Evolutionary conservation across 2,329 filamentous ascomycete genomes (phyloP), one percentile per base, ranked within the genome.

Genomic region (Penicillium sp.): DNA sequence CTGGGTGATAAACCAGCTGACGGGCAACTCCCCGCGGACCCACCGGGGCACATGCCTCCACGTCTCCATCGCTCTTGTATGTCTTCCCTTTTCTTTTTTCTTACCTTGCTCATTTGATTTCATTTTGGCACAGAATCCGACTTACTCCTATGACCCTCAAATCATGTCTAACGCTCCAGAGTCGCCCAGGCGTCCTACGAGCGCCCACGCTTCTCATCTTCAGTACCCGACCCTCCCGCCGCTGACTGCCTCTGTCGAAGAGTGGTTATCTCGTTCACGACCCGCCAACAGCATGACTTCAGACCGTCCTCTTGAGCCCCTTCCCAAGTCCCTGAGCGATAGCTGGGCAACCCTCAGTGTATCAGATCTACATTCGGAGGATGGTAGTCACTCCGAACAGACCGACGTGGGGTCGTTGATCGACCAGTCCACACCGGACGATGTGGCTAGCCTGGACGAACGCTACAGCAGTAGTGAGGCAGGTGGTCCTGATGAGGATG

Each of bases 301-400:
- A 65, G 69, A 68, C 50, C 58, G 59, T 22, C 56, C 61, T n/a
- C 52, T 62, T 14, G 68, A 73, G 11, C 66, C 68, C 29, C 59
- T 65, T 3, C 31, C 62, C 49, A 63, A 70, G 59, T 69, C 75
- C 11, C 65, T 80, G 57, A 76, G 75, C 54, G 78, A 79, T 54
- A 79, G 78, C 62, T 80, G 78, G 78, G 75, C 78, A 21, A 77
- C 75, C 2, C 65, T 80, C 56, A 76, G 75, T 52, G 71, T 69
- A n/a, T 74, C 74, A 19, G 77, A 79, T 57, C 66, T 71, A 22
- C 74, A 76, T 50, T 78, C 76, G 3, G 77, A 79, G 55, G 77
- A 80, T 63, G 78, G 76, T 49, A 67, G 72, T 55, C 74, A 70
- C 33, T 79, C 78, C 2, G 77, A 79, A 39, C 70, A 74, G 49